These are phyloP conservation scores for Tolypocladium sp. DNA, from an alignment of 2,329 filamentous ascomycete species.

Conservation along the genomic window DNA sequence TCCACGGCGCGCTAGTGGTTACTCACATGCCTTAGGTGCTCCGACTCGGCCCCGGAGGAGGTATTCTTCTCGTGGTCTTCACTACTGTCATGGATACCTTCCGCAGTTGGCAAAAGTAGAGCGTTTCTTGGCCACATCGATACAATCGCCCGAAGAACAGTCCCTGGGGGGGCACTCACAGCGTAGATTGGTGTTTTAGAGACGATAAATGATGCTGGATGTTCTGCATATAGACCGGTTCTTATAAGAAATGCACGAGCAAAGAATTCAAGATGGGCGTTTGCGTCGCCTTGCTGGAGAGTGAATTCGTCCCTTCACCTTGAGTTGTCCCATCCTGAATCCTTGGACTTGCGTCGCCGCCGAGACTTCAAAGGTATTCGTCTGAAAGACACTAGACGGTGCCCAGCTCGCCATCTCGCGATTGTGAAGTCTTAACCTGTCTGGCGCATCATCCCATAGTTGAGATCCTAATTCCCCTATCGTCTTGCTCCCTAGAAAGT, in stretches of 20 bases:
- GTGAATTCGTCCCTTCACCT: neutral
- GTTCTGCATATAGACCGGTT: neutral
- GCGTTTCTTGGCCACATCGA: neutral
- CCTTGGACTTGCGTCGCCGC: neutral
- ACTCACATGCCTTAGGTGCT: slow-evolving; percentile 21
- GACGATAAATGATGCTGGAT: neutral
- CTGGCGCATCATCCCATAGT: neutral
- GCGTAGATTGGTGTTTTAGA: neutral
- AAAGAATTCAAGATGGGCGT: no score
- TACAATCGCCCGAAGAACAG: neutral
- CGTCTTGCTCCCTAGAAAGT: neutral
- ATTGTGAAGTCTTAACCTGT: neutral
- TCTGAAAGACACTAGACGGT: neutral
- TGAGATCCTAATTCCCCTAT: no score
- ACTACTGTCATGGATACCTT: slow-evolving; percentile 92
- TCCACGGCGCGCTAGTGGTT: neutral
- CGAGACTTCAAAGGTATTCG: neutral
- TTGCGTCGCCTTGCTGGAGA: neutral
- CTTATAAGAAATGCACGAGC: neutral
- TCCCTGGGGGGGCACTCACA: neutral
- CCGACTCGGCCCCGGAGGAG: slow-evolving; percentile 45
- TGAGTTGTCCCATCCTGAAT: no score
- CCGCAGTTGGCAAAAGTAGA: slow-evolving; percentile 42
- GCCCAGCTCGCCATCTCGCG: neutral
- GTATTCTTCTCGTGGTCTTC: slow-evolving; percentile 75